phyloP scores from a whole-genome alignment of 305 asterid species.

The Galium porrigens region DNA sequence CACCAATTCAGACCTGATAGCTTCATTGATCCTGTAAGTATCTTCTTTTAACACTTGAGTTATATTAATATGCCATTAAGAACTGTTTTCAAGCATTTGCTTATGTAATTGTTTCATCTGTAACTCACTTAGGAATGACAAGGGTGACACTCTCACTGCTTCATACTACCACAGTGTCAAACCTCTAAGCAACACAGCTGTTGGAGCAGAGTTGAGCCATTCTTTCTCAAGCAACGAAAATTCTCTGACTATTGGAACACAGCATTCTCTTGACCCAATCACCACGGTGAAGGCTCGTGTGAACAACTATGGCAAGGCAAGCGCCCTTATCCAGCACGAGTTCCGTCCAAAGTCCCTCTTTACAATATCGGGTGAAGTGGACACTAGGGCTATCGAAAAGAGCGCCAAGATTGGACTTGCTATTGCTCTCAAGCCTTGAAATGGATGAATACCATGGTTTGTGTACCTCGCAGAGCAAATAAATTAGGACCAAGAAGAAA shows the following conservation, averaged over 20 bases:
- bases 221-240: constrained; percentile 67
- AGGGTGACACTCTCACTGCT: constrained; percentile 54
- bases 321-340: constrained; percentile 80
- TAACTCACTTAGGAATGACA: constrained; percentile 43
- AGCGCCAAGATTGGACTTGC: constrained; percentile 84
- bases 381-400: constrained; percentile 76
- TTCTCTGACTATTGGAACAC: constrained; percentile 66
- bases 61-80: neutral
- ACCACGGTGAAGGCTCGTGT: constrained; percentile 79
- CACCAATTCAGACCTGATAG: constrained; percentile 51
- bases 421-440: constrained; percentile 76
- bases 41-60: neutral
- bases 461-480: constrained; percentile 13
- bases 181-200: constrained; percentile 73
- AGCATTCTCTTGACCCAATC: constrained; percentile 59
- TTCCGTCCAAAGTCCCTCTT: constrained; percentile 80
- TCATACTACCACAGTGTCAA: constrained; percentile 70
- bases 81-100: neutral
- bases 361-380: constrained; percentile 89
- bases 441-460: neutral
- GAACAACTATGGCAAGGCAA: constrained; percentile 68
- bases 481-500: constrained; percentile 14
- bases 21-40: constrained; percentile 70
- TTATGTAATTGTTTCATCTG: constrained; percentile 4
- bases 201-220: constrained; percentile 86